Base-by-base conservation (phyloP, 768 basidiomycete genomes). In the Kwoniella botswanensis region DNA sequence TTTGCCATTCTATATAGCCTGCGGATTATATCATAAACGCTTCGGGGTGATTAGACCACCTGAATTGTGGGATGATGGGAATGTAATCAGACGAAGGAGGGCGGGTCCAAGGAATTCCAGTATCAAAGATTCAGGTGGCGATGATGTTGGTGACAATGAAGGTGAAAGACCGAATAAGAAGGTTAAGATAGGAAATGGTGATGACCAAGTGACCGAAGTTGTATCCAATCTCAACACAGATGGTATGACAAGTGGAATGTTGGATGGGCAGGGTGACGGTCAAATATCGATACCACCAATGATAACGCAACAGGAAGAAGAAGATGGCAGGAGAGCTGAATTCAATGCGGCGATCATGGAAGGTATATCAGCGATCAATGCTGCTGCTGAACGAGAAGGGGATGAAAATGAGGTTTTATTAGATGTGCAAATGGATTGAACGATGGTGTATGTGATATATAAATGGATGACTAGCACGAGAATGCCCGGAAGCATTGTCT, bases 51-150 rank as follows among this genome's bases (percentile, higher is more conserved):
- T 79, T 29, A 69, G 80, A 18, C 80, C 80, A 13, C 71, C 78
- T 46, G 75, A 76, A 69, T 58, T 81, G 29, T 81, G 80, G 80
- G 78, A 78, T 15, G 80, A 81, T 53, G 78, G 76, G 2, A 72
- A 61, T 54, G 61, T 65, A 24, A 59, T 79, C 58, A 77, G 76
- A 68, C 74, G 77, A 59, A 70, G 80, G 18, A 64, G 74, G n/a
- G 35, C 63, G 0, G 58, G 50, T 24, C 50, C 67, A 18, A 55
- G 68, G 35, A 54, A 62, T 21, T 68, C 67, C 6, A 29, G 44
- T 15, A 44, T 46, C 0, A 46, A 21, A 18, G 46, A 43, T 9
- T 55, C 61, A 42, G 21, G 26, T 44, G 62, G 63, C 1, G 63
- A 50, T 17, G 68, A 22, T 4, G 43, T 50, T 10, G 52, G 26